Conservation (phyloP, 108 stramenopile species). For the Cyclotella sp. region DNA sequence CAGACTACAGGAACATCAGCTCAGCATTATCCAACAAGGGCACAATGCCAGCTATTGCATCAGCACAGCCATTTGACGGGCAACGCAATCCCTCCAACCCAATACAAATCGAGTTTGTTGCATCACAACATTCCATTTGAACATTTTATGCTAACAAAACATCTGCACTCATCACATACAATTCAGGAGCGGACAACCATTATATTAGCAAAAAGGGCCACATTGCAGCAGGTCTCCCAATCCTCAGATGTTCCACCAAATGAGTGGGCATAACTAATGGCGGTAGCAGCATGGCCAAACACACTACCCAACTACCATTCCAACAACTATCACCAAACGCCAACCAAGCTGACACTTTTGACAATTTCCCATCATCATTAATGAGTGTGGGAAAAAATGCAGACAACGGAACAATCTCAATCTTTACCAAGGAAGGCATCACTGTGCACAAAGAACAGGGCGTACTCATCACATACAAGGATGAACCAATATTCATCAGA, state of each 20-base stretch:
- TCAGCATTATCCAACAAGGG: not conserved
- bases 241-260: conserved; percentile 16
- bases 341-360: conserved; percentile 20
- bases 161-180: conserved; percentile 15
- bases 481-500: conserved; percentile 21
- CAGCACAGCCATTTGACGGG: conserved; percentile 2
- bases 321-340: conserved; percentile 13
- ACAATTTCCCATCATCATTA: conserved; percentile 13
- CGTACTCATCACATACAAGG: no score
- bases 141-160: not conserved
- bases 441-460: no score
- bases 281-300: conserved; percentile 16
- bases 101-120: conserved; percentile 4
- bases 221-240: conserved; percentile 21
- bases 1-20: not conserved
- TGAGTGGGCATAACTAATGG: conserved; percentile 31
- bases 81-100: not conserved
- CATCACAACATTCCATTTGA: not conserved
- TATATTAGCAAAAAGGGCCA: conserved; percentile 23
- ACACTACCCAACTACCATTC: no score
- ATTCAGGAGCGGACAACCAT: conserved; percentile 23
- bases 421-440: no score
- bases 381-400: conserved; percentile 33
- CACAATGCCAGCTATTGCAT: conserved; percentile 2
- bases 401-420: no score